These are phyloP conservation scores for Eutypella sp. DNA, from an alignment of 2,329 filamentous ascomycete genomes.

Conservation along the genomic window DNA sequence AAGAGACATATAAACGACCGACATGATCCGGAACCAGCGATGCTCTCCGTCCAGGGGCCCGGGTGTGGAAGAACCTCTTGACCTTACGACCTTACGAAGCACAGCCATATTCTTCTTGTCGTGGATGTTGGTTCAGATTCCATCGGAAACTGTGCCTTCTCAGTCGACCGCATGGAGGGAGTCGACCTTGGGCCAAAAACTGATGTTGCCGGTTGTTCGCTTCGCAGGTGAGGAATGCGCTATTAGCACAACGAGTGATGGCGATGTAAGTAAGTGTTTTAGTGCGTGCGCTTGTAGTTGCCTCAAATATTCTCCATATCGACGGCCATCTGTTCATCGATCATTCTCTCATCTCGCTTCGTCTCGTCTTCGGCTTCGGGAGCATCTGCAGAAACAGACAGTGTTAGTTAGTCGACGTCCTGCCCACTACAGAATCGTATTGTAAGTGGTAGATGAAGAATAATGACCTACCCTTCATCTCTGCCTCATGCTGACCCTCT, in stretches of 20 bases:
- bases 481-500: slow-evolving; percentile 28
- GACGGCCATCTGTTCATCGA: slow-evolving; percentile 14
- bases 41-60: too few relatives aligned
- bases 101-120: neutral
- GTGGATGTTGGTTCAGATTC: neutral
- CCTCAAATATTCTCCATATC: slow-evolving; percentile 20
- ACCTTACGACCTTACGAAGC: too few relatives aligned
- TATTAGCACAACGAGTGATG: neutral
- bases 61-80: too few relatives aligned
- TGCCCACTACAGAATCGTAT: too few relatives aligned
- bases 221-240: neutral
- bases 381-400: slow-evolving; percentile 3
- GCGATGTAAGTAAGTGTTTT: neutral
- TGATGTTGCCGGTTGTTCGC: neutral
- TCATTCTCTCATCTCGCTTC: slow-evolving; percentile 2
- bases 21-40: too few relatives aligned
- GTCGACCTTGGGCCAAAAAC: neutral
- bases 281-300: neutral
- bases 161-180: neutral
- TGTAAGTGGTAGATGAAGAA: neutral
- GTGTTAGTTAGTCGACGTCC: neutral
- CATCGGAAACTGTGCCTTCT: neutral
- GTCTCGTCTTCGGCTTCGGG: slow-evolving; percentile 4
- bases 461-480: slow-evolving; percentile 24
- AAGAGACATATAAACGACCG: too few relatives aligned